A percentile compares a stretch with the other conserved stretches of the same genome.
phyloP scores from a whole-genome alignment of 306 rosid species.

The Prinsepia uniflora region DNA sequence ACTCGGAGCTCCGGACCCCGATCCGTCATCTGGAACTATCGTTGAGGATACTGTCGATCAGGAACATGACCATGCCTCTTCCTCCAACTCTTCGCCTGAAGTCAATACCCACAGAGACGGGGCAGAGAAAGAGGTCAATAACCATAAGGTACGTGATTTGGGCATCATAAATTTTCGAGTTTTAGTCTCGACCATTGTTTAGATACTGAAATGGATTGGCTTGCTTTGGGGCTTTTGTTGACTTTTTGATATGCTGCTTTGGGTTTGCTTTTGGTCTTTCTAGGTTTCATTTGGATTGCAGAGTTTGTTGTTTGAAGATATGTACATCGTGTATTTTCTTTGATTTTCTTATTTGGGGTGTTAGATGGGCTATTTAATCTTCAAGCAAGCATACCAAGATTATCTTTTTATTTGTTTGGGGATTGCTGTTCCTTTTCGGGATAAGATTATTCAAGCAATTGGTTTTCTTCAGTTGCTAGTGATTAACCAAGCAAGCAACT shows the following conservation, averaged over 20 bases:
- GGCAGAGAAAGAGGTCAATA: constrained; percentile 31
- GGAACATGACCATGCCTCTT: constrained; percentile 28
- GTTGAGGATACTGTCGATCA: constrained; percentile 18
- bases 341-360: neutral
- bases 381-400: neutral
- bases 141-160: constrained; percentile 27
- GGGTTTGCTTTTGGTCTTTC: constrained; percentile 2
- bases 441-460: constrained; percentile 2
- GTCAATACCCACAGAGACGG: constrained; percentile 20
- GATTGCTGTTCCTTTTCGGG: constrained; percentile 2
- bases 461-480: neutral
- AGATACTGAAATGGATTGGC: neutral
- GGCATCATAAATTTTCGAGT: neutral
- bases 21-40: constrained; percentile 3
- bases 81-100: constrained; percentile 28
- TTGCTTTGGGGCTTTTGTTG: constrained; percentile 21
- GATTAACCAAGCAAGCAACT: constrained; percentile 7
- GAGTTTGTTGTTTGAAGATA: neutral
- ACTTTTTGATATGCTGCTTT: constrained; percentile 13
- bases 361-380: constrained; percentile 3
- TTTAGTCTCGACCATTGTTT: constrained; percentile 8
- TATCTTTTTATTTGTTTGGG: constrained; percentile 2
- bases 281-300: constrained; percentile 8
- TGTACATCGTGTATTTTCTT: neutral
- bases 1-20: constrained; percentile 17